phyloP scores from a whole-genome alignment of 192 early-diverging fungal genomes.

The Gryganskiella cystojenkinii region DNA sequence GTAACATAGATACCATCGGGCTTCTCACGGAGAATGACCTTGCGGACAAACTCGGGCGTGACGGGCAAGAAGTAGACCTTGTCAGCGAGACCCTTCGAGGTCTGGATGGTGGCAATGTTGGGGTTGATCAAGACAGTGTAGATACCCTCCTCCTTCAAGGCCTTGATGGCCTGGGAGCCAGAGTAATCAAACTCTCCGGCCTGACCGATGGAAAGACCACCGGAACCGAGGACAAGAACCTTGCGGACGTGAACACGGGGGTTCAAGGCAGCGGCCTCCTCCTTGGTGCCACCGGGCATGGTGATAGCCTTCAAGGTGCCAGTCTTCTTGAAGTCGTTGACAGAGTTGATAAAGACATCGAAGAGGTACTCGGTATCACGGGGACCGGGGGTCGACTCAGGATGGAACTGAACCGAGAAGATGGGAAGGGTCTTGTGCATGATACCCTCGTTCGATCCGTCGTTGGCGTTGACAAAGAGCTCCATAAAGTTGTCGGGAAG shows the following conservation, averaged over 20 bases:
- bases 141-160: slow-evolving; percentile 95
- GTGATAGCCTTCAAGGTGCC: slow-evolving; percentile 81
- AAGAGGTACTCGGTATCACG: slow-evolving; percentile 98
- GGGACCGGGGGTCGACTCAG: slow-evolving; percentile 95
- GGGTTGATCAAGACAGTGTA: slow-evolving; percentile 99
- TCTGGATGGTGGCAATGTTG: slow-evolving; percentile 99
- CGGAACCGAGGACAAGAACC: slow-evolving; percentile 96
- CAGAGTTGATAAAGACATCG: slow-evolving; percentile 89
- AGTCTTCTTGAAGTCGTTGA: slow-evolving; percentile 72
- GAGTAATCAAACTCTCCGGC: slow-evolving; percentile 99
- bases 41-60: slow-evolving; percentile 92
- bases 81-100: slow-evolving; percentile 96
- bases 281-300: slow-evolving; percentile 69
- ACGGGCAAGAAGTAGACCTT: slow-evolving; percentile 98
- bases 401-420: slow-evolving; percentile 99
- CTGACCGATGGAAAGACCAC: slow-evolving; percentile 97
- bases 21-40: slow-evolving; percentile 94
- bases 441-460: slow-evolving; percentile 99
- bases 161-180: slow-evolving; percentile 95
- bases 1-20: slow-evolving; percentile 99
- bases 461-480: slow-evolving; percentile 98
- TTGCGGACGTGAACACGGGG: slow-evolving; percentile 82
- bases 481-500: slow-evolving; percentile 82
- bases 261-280: slow-evolving; percentile 53
- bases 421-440: slow-evolving; percentile 89